Conservation (phyloP, 2,329 filamentous ascomycete genomes). For the Dryadomyces quercus-mongolicae region DNA sequence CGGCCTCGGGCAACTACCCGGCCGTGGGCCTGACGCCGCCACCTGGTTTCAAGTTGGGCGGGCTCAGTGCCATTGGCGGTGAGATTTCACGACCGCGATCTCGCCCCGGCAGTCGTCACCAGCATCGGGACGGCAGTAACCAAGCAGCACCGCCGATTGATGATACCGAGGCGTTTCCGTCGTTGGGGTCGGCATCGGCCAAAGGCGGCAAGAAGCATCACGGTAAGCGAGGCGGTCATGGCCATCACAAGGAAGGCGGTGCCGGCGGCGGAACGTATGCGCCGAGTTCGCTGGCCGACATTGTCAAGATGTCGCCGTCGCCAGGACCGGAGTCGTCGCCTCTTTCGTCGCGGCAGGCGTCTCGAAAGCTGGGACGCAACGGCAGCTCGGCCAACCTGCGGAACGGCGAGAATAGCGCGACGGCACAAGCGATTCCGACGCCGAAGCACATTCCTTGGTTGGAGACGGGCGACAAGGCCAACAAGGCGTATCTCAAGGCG, state of each 20-base stretch:
- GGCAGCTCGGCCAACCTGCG: constrained; percentile 53
- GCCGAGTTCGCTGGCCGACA: constrained; percentile 77
- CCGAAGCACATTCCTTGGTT: constrained; percentile 95
- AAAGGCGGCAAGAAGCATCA: constrained; percentile 81
- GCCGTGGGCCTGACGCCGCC: constrained; percentile 51
- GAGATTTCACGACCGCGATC: constrained; percentile 63
- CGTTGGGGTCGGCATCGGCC: constrained; percentile 61
- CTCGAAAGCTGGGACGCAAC: constrained; percentile 49
- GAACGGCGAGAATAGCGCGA: constrained; percentile 64
- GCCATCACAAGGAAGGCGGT: constrained; percentile 50
- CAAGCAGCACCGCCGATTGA: constrained; percentile 68
- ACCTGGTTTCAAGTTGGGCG: constrained; percentile 55
- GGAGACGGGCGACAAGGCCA: constrained; percentile 81
- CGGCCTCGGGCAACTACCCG: constrained; percentile 37
- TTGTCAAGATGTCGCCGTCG: constrained; percentile 89
- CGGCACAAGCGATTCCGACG: constrained; percentile 71
- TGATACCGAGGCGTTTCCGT: constrained; percentile 91
- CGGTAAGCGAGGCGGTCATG: constrained; percentile 78
- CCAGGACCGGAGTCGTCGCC: constrained; percentile 45
- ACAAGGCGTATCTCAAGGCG: constrained; percentile 89
- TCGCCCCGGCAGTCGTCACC: constrained; percentile 72
- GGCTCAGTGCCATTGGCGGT: constrained; percentile 25
- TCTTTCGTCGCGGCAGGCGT: constrained; percentile 36
- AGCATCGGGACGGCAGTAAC: constrained; percentile 33
- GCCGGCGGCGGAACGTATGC: constrained; percentile 21